Percentiles rank a stretch among this genome's conserved stretches.
Conservation (phyloP, 2,329 filamentous ascomycete genomes). For the Cladosporium sp. region DNA sequence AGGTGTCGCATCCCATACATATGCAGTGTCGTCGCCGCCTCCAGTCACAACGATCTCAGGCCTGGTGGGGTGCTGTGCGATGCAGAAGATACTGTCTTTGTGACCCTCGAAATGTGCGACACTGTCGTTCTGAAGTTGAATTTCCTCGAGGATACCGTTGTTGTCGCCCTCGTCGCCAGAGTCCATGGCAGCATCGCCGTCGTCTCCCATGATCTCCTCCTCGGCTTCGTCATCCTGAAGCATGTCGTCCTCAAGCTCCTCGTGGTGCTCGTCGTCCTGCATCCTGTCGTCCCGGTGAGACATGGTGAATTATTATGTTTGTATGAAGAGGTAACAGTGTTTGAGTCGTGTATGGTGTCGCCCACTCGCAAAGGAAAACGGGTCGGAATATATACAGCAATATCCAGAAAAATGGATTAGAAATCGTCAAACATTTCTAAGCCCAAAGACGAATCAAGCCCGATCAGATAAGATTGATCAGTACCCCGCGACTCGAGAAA, state of each 20-base stretch:
- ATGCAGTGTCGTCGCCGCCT: slow-evolving; percentile 79
- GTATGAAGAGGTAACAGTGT: not conserved
- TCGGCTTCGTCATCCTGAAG: slow-evolving; percentile 76
- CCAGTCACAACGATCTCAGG: slow-evolving; percentile 80
- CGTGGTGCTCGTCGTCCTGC: slow-evolving; percentile 38
- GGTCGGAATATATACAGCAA: not conserved
- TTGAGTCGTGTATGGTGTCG: not conserved
- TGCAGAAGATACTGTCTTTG: slow-evolving; percentile 88
- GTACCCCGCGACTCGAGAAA: not conserved
- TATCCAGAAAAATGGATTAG: not conserved
- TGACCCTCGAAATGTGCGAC: slow-evolving; percentile 87
- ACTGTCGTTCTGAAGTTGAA: slow-evolving; percentile 85
- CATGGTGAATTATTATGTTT: not conserved
- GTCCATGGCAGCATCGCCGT: slow-evolving; percentile 74
- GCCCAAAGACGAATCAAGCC: not conserved
- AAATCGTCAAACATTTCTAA: not conserved
- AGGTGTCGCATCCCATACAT: slow-evolving; percentile 74
- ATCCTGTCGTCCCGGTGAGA: slow-evolving; percentile 12
- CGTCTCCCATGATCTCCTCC: slow-evolving; percentile 60
- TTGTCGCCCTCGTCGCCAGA: slow-evolving; percentile 60
- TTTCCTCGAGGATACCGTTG: slow-evolving; percentile 60
- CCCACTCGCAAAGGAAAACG: not conserved
- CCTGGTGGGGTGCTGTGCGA: slow-evolving; percentile 83
- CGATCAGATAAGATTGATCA: not conserved
- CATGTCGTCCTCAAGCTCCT: slow-evolving; percentile 66